Base-by-base conservation (phyloP, 495 filamentous ascomycete genomes). In the Lasiosphaeria miniovina region DNA sequence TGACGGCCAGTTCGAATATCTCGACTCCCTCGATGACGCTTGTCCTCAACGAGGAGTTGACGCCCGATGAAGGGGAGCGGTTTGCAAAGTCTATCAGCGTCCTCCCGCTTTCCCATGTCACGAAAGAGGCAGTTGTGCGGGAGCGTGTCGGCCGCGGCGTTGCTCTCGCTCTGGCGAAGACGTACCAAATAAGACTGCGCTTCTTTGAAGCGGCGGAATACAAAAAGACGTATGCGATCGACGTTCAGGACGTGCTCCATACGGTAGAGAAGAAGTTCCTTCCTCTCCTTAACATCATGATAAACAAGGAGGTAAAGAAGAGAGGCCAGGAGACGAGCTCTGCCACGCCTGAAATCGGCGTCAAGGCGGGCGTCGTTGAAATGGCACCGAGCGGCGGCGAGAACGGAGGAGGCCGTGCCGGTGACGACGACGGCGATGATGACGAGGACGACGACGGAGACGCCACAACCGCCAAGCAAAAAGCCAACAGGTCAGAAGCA, bases 71-170 rank as follows among this genome's bases (percentile, higher is more conserved):
- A 46, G 85, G 83, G 17, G 87, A 93, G 73, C 83, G 75, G 43
- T 96, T 98, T 66, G 89, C 92, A 55, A 99, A 98, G 77, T 88
- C 84, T 9, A 96, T 96, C 68, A 95, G 89, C 75, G 88, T 90
- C 68, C 85, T 98, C 55, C 88, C 88, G 36, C 81, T 99, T 45
- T 86, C 89, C 10, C 89, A 97, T 68, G 85, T 98, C 52, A 78
- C 96, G 54, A 90, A 96, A 66, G 87, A 89, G 61, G 89, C 89
- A 9, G 86, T 84, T 5, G 87, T 98, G 8, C 84, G 76, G 59
- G 94, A 98, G 69, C 80, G 80, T 33, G 83, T 93, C 57, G 89
- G 90, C 10, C 74, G 81, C 31, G 89, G 90, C 24, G 67, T 81
- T 17, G 84, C 76, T n/a, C 76, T 84, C 64, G 70, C 80, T 4